Evolutionary conservation across 2,329 filamentous ascomycete genomes (phyloP).

Genomic region (Apiospora aurea): DNA sequence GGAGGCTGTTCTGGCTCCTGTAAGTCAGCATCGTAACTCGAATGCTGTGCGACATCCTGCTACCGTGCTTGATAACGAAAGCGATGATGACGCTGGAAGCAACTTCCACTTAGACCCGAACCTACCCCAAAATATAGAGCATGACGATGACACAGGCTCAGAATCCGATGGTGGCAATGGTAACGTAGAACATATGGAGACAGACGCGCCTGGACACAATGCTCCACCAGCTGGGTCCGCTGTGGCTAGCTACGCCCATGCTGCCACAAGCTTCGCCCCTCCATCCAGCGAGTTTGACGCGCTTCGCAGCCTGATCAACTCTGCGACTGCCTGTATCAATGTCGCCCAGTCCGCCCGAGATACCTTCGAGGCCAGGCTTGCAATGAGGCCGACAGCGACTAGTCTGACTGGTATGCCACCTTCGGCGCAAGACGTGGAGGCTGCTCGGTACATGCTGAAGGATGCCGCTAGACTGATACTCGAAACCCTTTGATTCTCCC

Average conservation of each 20-base stretch:
- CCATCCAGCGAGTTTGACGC: not conserved
- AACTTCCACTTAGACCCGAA: not conserved
- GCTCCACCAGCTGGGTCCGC: not conserved
- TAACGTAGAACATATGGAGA: not conserved
- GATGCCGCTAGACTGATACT: not conserved
- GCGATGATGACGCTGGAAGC: not conserved
- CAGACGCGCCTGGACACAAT: not conserved
- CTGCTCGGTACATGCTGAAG: constrained; percentile 4
- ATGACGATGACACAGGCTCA: not conserved
- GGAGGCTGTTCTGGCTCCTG: not conserved
- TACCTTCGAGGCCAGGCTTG: not conserved
- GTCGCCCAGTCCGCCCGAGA: not conserved
- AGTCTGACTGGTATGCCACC: not conserved
- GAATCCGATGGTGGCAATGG: not conserved
- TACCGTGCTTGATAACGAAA: not conserved
- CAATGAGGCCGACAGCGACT: not conserved
- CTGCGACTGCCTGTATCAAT: not conserved
- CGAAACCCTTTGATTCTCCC: not conserved
- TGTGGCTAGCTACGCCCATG: not conserved
- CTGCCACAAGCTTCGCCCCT: not conserved
- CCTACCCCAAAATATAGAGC: not conserved
- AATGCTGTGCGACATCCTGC: not conserved
- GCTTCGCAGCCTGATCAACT: not conserved
- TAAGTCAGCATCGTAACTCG: not conserved
- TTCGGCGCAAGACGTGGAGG: not conserved